Conservation (phyloP, 345 rosid genomes). For the Salix purpurea region DNA sequence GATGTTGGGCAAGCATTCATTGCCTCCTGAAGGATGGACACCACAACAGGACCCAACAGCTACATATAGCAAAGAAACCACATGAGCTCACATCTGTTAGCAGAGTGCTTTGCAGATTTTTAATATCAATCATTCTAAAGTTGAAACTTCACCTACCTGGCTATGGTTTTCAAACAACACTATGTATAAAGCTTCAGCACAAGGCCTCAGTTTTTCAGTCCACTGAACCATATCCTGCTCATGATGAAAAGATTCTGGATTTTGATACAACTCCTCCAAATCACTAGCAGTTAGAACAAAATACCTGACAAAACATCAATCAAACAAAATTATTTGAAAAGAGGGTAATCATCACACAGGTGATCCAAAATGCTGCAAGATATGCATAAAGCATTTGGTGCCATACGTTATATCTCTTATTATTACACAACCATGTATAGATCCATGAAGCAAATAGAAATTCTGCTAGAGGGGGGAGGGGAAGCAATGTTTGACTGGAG, state of each 20-base stretch:
- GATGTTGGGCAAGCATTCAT: constrained; percentile 84
- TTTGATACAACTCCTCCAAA: constrained; percentile 89
- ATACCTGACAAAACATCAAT: constrained; percentile 50
- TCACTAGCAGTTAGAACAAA: constrained; percentile 81
- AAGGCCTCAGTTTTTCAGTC: constrained; percentile 95
- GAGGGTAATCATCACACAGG: no score
- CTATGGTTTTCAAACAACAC: constrained; percentile 91
- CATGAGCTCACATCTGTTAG: constrained; percentile 16
- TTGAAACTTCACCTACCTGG: constrained; percentile 65
- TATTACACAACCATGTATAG: no score
- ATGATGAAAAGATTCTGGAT: constrained; percentile 95
- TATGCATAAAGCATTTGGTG: not conserved
- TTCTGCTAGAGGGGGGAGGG: no score
- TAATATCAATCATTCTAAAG: not conserved
- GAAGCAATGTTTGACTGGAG: no score
- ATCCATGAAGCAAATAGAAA: no score
- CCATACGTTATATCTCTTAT: not conserved
- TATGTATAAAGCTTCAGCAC: constrained; percentile 96
- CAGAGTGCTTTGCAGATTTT: not conserved
- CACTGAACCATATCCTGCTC: constrained; percentile 99
- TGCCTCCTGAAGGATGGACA: constrained; percentile 92
- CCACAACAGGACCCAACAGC: constrained; percentile 89
- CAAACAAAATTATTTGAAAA: not conserved
- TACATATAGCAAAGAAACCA: constrained; percentile 30
- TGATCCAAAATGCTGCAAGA: not conserved